Evolutionary conservation across 1,139 yeast genomes (phyloP).

Genomic region (Yamadazyma conglobata): DNA sequence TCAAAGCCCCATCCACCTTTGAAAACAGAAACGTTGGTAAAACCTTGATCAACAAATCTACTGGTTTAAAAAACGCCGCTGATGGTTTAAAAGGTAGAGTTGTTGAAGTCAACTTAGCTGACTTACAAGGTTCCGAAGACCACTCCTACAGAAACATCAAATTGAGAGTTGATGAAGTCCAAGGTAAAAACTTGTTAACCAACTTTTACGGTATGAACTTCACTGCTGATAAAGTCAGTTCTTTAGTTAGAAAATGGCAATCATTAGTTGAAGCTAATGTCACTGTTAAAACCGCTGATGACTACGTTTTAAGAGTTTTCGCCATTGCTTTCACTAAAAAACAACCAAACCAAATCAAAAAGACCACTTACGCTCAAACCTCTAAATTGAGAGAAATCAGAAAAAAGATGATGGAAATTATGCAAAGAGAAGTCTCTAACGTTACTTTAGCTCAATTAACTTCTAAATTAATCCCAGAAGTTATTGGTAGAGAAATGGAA

Average conservation of each 20-base stretch:
- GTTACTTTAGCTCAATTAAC: constrained; percentile 50
- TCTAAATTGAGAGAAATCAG: constrained; percentile 51
- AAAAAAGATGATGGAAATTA: constrained; percentile 50
- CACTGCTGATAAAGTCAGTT: constrained; percentile 50
- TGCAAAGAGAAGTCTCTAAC: constrained; percentile 52
- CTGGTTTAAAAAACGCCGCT: constrained; percentile 52
- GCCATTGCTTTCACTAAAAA: constrained; percentile 54
- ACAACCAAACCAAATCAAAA: constrained; percentile 50
- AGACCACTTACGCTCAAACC: constrained; percentile 50
- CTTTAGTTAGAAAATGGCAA: constrained; percentile 54
- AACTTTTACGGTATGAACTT: constrained; percentile 53
- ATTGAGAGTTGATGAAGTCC: constrained; percentile 54
- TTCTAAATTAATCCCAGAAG: constrained; percentile 51
- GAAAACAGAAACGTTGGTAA: constrained; percentile 52
- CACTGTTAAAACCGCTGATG: constrained; percentile 50
- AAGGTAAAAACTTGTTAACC: constrained; percentile 53
- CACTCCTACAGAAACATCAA: constrained; percentile 51
- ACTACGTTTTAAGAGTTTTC: constrained; percentile 47
- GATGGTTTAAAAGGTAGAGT: constrained; percentile 54
- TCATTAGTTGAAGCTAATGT: constrained; percentile 52
- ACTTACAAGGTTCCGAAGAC: constrained; percentile 52
- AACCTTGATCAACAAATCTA: constrained; percentile 49
- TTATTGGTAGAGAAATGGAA: constrained; percentile 52
- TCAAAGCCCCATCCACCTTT: constrained; percentile 51
- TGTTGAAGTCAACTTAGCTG: constrained; percentile 48